Percentiles rank a stretch among this genome's conserved stretches.
Conservation (phyloP, 495 filamentous ascomycete species). For the Hyphodiscus hymeniophilus region DNA sequence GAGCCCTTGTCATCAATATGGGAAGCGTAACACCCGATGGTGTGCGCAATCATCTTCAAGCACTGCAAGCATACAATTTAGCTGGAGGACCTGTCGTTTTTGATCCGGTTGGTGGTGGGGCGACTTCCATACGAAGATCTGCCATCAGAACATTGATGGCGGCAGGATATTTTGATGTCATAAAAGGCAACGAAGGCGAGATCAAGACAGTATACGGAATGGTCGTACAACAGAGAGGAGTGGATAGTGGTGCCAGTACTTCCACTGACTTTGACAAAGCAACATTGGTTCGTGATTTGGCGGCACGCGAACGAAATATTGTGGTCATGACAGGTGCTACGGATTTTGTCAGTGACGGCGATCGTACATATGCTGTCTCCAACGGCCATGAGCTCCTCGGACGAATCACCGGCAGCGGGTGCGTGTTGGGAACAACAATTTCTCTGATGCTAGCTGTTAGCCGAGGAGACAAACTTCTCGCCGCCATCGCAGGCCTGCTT, state of each 20-base stretch:
- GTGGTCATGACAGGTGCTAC: constrained; percentile 78
- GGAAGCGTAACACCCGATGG: constrained; percentile 73
- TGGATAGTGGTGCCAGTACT: constrained; percentile 66
- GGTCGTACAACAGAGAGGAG: constrained; percentile 65
- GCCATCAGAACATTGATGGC: constrained; percentile 66
- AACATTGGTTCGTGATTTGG: constrained; percentile 53
- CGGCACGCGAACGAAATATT: constrained; percentile 58
- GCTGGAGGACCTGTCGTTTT: constrained; percentile 68
- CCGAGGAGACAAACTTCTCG: constrained; percentile 54
- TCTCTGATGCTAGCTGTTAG: constrained; percentile 61
- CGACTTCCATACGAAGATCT: constrained; percentile 62
- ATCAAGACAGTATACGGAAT: constrained; percentile 57
- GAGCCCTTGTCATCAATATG: constrained; percentile 86
- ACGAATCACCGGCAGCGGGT: constrained; percentile 83
- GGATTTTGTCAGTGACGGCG: constrained; percentile 75
- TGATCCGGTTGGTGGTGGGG: constrained; percentile 88
- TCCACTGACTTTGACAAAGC: constrained; percentile 46
- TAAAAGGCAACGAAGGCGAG: constrained; percentile 94
- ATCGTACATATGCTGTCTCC: constrained; percentile 50
- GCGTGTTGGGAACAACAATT: constrained; percentile 73
- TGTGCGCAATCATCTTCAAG: constrained; percentile 52
- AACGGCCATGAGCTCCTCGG: constrained; percentile 77
- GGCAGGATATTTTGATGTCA: constrained; percentile 70
- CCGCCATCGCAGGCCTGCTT: constrained; percentile 60
- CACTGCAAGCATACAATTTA: constrained; percentile 67